Evolutionary conservation across 495 filamentous ascomycete genomes (phyloP).

Genomic region (Aspergillus mulundensis): DNA sequence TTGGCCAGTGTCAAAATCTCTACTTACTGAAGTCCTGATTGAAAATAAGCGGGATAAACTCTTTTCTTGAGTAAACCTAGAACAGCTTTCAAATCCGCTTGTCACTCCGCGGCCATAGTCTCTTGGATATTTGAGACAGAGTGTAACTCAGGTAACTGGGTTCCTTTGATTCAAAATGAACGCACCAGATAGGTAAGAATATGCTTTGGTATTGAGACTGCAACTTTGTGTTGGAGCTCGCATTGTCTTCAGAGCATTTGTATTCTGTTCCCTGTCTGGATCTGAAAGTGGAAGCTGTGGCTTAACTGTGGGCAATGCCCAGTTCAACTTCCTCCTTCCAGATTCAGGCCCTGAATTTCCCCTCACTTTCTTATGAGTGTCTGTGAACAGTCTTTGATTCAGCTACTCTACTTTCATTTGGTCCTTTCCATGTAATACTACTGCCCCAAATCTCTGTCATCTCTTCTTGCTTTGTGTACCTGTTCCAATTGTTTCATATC

Average conservation of each 20-base stretch:
- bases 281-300: no score
- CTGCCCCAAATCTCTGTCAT: no score
- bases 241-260: no score
- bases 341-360: neutral
- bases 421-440: neutral
- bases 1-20: neutral
- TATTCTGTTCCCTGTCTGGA: neutral
- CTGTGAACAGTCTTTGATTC: neutral
- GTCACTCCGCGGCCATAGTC: neutral
- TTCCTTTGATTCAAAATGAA: constrained; percentile 52
- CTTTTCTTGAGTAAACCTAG: neutral
- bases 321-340: neutral
- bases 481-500: neutral
- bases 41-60: neutral
- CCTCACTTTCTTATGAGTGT: neutral
- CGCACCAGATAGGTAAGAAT: constrained; percentile 61
- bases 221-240: constrained; percentile 4
- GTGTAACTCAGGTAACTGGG: neutral
- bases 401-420: no score
- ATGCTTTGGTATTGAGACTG: neutral
- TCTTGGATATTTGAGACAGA: constrained; percentile 4
- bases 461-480: neutral
- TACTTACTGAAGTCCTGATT: neutral
- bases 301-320: no score
- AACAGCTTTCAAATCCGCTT: neutral